phyloP scores from a whole-genome alignment of 371 early-diverging fungal species.

The Actinomortierella ambigua region DNA sequence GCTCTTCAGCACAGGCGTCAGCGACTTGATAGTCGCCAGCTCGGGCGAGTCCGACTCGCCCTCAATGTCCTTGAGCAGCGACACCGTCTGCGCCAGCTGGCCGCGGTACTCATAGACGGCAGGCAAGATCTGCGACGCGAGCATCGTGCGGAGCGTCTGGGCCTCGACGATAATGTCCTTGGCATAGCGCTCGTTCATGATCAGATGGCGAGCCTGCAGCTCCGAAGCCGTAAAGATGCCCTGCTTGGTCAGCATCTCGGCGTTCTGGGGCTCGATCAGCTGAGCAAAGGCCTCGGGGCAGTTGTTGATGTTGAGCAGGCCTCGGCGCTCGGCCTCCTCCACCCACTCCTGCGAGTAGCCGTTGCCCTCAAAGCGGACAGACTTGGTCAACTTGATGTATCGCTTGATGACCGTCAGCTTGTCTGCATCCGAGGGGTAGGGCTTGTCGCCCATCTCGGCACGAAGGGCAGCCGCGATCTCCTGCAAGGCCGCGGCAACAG shows the following conservation, averaged over 20 bases:
- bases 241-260: constrained; percentile 72
- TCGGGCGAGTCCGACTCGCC: constrained; percentile 73
- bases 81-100: constrained; percentile 78
- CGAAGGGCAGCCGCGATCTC: constrained; percentile 76
- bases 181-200: constrained; percentile 92
- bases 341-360: constrained; percentile 91
- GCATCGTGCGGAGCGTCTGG: constrained; percentile 82
- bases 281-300: constrained; percentile 86
- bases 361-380: constrained; percentile 96
- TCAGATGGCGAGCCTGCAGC: constrained; percentile 91
- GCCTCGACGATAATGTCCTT: constrained; percentile 96
- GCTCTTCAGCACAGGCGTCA: constrained; percentile 63
- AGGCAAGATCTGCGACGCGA: constrained; percentile 85
- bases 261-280: constrained; percentile 70
- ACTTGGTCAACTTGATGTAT: constrained; percentile 82
- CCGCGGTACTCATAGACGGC: constrained; percentile 88
- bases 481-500: constrained; percentile 85
- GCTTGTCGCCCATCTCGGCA: constrained; percentile 79
- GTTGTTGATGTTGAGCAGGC: constrained; percentile 90
- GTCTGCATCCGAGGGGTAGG: constrained; percentile 80
- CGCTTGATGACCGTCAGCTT: constrained; percentile 85
- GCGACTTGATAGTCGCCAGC: constrained; percentile 65
- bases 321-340: constrained; percentile 82
- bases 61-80: constrained; percentile 61
- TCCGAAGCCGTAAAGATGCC: constrained; percentile 83